Conservation (phyloP, 2,329 filamentous ascomycete genomes). For the Xylariaceae sp. region DNA sequence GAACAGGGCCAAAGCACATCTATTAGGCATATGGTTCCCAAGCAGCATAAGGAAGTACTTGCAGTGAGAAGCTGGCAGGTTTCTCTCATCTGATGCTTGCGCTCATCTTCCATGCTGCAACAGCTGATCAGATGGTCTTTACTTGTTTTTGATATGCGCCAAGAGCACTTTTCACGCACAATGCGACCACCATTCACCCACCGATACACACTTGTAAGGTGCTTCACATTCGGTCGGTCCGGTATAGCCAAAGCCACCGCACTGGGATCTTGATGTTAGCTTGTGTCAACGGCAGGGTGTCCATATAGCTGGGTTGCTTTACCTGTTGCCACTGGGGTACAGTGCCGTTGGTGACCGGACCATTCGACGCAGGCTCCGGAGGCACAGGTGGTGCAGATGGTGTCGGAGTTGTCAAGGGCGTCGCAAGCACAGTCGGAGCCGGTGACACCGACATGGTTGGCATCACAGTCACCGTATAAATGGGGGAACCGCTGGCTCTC, state of each 20-base stretch:
- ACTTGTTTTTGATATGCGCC: not conserved
- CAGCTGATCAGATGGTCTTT: constrained; percentile 11
- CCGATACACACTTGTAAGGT: constrained; percentile 14
- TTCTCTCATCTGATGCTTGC: constrained; percentile 12
- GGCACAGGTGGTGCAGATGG: not conserved
- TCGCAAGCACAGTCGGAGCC: constrained; percentile 1
- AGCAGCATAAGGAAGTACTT: constrained; percentile 2
- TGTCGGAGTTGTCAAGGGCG: not conserved
- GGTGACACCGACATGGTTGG: constrained; percentile 4
- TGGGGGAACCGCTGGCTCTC: not conserved
- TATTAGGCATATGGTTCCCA: no score
- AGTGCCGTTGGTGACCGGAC: not conserved
- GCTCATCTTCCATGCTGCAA: constrained; percentile 14
- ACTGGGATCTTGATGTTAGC: constrained; percentile 6
- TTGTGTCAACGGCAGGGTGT: not conserved
- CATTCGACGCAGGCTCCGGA: not conserved
- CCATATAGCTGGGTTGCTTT: constrained; percentile 4
- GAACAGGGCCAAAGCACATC: no score
- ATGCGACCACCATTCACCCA: constrained; percentile 14
- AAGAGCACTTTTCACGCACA: constrained; percentile 12
- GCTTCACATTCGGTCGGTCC: constrained; percentile 15
- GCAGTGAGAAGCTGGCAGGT: not conserved
- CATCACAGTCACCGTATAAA: not conserved
- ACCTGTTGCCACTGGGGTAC: constrained; percentile 17
- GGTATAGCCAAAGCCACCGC: constrained; percentile 18